phyloP scores from a whole-genome alignment of 805 yeast species.

The Nakazawaea siamensis region DNA sequence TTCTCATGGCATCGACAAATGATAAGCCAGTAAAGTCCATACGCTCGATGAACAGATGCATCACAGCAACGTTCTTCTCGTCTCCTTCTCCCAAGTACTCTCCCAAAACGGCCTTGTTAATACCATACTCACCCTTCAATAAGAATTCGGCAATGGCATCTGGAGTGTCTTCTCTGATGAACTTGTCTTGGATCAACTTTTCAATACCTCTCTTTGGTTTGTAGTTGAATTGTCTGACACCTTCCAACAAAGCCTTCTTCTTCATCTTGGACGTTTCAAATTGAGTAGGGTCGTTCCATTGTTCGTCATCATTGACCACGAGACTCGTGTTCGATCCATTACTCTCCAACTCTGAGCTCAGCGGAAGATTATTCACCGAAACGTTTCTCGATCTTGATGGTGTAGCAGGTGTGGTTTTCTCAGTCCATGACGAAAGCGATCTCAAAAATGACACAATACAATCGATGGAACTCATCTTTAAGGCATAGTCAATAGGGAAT shows the following conservation, averaged over 20 bases:
- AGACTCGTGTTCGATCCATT: slow-evolving; percentile 11
- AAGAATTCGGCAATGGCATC: slow-evolving; percentile 67
- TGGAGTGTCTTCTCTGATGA: slow-evolving; percentile 56
- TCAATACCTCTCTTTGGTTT: slow-evolving; percentile 78
- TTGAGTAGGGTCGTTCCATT: slow-evolving; percentile 69
- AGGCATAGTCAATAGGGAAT: slow-evolving; percentile 75
- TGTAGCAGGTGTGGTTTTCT: slow-evolving; percentile 25
- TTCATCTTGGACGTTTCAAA: slow-evolving; percentile 79
- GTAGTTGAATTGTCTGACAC: slow-evolving; percentile 71
- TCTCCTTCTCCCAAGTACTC: slow-evolving; percentile 90
- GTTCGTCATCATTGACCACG: slow-evolving; percentile 13
- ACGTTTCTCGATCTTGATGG: slow-evolving; percentile 18
- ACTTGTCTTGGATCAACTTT: slow-evolving; percentile 50
- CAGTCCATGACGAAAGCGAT: slow-evolving; percentile 84
- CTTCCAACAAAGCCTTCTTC: slow-evolving; percentile 74
- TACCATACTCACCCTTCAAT: slow-evolving; percentile 56
- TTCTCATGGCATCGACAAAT: slow-evolving; percentile 82
- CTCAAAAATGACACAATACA: slow-evolving; percentile 76
- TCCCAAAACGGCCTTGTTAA: slow-evolving; percentile 81
- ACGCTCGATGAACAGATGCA: slow-evolving; percentile 89
- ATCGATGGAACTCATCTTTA: slow-evolving; percentile 73
- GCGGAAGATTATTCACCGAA: slow-evolving; percentile 16
- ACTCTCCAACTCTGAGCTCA: slow-evolving; percentile 6
- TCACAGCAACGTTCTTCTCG: slow-evolving; percentile 64
- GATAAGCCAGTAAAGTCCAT: slow-evolving; percentile 65